These are phyloP conservation scores for Saturnispora serradocipensis DNA, from an alignment of 805 yeast genomes.

Conservation along the genomic window DNA sequence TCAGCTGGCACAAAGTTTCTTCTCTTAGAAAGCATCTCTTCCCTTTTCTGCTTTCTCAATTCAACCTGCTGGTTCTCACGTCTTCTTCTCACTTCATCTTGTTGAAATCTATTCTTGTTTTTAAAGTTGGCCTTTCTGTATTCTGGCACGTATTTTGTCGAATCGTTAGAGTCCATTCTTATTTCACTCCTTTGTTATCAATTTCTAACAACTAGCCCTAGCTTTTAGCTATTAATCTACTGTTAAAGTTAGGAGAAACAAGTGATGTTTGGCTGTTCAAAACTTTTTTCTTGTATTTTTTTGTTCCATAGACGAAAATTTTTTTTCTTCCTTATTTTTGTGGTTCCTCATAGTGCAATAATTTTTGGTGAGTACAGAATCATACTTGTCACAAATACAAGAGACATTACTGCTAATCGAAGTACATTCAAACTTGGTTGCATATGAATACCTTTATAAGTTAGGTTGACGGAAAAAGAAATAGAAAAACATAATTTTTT, in stretches of 20 bases:
- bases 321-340: background rate
- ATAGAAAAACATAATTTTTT: background rate
- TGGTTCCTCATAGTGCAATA: background rate
- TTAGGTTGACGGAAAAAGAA: background rate
- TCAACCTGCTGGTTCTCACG: constrained; percentile 97
- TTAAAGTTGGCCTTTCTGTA: constrained; percentile 95
- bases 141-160: constrained; percentile 90
- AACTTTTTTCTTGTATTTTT: background rate
- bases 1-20: constrained; percentile 53
- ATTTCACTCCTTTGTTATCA: background rate
- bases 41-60: constrained; percentile 91
- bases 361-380: background rate
- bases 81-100: constrained; percentile 95
- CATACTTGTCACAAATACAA: background rate
- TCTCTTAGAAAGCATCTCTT: constrained; percentile 88
- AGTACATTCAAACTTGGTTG: background rate
- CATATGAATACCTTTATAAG: background rate
- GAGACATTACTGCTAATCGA: background rate
- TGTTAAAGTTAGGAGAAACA: background rate
- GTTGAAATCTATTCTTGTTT: constrained; percentile 86
- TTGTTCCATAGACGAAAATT: background rate
- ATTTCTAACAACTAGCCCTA: background rate
- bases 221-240: background rate
- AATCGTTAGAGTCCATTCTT: constrained; percentile 57
- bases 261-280: constrained; percentile 1